phyloP scores from a whole-genome alignment of 2,329 filamentous ascomycete species.

The Sporothrix humicola region DNA sequence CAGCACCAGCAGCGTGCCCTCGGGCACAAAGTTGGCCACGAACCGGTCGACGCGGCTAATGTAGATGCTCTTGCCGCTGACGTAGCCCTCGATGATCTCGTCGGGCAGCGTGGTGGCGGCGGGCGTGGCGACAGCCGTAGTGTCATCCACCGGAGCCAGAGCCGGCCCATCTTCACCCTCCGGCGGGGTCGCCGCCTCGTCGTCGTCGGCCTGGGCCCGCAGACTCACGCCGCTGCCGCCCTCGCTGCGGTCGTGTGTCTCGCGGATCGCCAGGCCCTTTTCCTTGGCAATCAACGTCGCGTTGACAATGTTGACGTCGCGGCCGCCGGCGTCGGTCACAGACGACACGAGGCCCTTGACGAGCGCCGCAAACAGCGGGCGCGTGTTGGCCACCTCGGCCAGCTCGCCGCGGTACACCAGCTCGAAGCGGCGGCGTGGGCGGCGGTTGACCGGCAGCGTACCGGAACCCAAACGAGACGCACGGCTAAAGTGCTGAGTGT shows the following conservation, averaged over 20 bases:
- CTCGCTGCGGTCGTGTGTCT: constrained; percentile 63
- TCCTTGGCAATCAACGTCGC: constrained; percentile 76
- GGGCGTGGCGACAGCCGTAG: not conserved
- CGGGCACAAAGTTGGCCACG: constrained; percentile 72
- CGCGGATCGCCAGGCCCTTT: constrained; percentile 77
- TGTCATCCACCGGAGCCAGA: not conserved
- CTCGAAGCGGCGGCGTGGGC: constrained; percentile 69
- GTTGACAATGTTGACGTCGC: constrained; percentile 83
- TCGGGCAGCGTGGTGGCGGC: constrained; percentile 38
- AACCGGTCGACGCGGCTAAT: constrained; percentile 78
- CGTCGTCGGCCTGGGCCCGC: constrained; percentile 50
- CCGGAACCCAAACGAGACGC: constrained; percentile 41
- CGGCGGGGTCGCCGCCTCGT: constrained; percentile 35
- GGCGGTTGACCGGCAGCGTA: constrained; percentile 34
- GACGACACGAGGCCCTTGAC: constrained; percentile 76
- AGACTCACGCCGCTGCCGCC: constrained; percentile 67
- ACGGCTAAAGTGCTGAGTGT: constrained; percentile 73
- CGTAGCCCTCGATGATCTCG: constrained; percentile 68
- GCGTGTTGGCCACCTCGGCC: constrained; percentile 72
- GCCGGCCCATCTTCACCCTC: not conserved
- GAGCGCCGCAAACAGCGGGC: constrained; percentile 77
- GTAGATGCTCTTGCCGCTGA: constrained; percentile 66
- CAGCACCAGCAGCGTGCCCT: constrained; percentile 76
- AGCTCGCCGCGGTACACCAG: constrained; percentile 79
- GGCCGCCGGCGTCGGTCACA: constrained; percentile 68